Evolutionary conservation across 305 asterid genomes (phyloP).

Genomic region (Petunia hybrid): DNA sequence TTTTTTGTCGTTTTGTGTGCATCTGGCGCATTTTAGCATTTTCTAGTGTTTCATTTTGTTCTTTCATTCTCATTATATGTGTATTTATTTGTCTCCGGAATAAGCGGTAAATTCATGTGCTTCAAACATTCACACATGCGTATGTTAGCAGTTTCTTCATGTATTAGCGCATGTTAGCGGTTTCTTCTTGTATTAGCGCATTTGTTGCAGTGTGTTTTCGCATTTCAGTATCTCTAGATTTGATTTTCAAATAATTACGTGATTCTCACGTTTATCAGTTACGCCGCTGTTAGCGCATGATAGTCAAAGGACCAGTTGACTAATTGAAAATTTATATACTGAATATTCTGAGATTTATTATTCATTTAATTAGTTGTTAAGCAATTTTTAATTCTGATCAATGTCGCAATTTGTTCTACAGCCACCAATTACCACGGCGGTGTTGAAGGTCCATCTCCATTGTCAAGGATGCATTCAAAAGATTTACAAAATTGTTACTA

Average conservation of each 20-base stretch:
- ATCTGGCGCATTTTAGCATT: conserved; percentile 29
- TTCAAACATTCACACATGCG: background rate
- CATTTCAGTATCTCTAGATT: background rate
- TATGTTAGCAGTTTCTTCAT: conserved; percentile 22
- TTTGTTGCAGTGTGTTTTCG: conserved; percentile 32
- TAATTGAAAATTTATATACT: background rate
- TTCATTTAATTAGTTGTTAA: background rate
- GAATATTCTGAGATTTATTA: background rate
- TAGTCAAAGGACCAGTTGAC: background rate
- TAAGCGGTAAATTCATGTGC: conserved; percentile 4
- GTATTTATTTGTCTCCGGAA: conserved; percentile 28
- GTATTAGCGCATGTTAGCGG: conserved; percentile 1
- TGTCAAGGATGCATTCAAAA: conserved; percentile 87
- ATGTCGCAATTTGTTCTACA: conserved; percentile 33
- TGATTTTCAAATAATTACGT: conserved; percentile 27
- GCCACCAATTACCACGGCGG: conserved; percentile 69
- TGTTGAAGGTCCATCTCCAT: conserved; percentile 70
- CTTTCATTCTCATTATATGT: background rate
- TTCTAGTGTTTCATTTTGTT: background rate
- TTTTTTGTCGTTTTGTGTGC: conserved; percentile 21
- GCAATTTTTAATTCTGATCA: background rate
- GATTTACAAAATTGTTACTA: conserved; percentile 56
- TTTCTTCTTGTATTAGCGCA: conserved; percentile 26
- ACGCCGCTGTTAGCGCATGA: background rate
- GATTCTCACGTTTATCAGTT: conserved; percentile 9